A percentile compares a stretch with the other conserved stretches of the same genome.
phyloP scores from a whole-genome alignment of 2,329 filamentous ascomycete species.

The Arthroderma uncinatum region DNA sequence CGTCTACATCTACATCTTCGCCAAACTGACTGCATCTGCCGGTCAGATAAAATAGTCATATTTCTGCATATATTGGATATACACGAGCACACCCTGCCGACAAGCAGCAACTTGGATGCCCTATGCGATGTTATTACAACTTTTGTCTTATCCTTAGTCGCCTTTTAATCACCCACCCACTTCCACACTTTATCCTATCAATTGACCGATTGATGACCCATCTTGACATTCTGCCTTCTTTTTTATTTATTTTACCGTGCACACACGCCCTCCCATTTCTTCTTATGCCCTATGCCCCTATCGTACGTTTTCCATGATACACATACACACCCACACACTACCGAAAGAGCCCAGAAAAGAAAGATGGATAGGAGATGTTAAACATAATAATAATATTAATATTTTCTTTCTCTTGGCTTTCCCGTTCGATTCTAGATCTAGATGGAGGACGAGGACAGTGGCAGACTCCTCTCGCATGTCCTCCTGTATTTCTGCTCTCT shows the following conservation, averaged over 20 bases:
- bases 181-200: too few relatives aligned
- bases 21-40: constrained; percentile 8
- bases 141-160: too few relatives aligned
- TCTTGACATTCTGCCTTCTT: background rate
- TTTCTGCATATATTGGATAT: background rate
- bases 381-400: background rate
- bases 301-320: background rate
- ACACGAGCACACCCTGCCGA: background rate
- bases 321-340: background rate
- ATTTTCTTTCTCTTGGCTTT: background rate
- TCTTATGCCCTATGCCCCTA: background rate
- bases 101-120: background rate
- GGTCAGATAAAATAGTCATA: constrained; percentile 9
- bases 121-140: background rate
- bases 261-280: background rate
- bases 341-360: too few relatives aligned
- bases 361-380: background rate
- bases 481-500: too few relatives aligned
- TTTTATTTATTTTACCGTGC: background rate
- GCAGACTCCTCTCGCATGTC: too few relatives aligned
- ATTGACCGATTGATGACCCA: background rate
- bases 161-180: too few relatives aligned
- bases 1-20: background rate
- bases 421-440: background rate
- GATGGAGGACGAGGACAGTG: background rate